Evolutionary conservation across 1,284 basidiomycete genomes (phyloP).

Genomic region (Sutorius eximius): DNA sequence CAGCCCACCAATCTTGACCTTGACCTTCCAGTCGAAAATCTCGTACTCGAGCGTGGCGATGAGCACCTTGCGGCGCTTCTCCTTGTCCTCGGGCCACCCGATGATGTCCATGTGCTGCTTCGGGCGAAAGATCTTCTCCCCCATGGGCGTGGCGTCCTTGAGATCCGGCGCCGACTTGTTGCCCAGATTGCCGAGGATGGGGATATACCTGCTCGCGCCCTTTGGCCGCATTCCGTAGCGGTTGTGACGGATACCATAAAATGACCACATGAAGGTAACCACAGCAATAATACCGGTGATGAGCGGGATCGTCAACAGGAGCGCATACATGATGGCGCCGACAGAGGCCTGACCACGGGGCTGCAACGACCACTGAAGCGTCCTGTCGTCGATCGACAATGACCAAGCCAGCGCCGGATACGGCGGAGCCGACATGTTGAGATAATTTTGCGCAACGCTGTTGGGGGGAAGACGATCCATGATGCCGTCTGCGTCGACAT

Average conservation of each 20-base stretch:
- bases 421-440: constrained; percentile 86
- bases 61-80: constrained; percentile 85
- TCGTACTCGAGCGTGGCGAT: constrained; percentile 93
- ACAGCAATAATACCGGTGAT: constrained; percentile 83
- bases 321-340: constrained; percentile 81
- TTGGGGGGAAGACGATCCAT: constrained; percentile 90
- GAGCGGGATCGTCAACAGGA: constrained; percentile 78
- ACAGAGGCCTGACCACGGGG: constrained; percentile 81
- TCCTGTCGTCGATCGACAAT: constrained; percentile 73
- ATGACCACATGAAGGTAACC: constrained; percentile 88
- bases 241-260: constrained; percentile 94
- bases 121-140: constrained; percentile 65
- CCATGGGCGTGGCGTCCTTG: constrained; percentile 52
- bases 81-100: constrained; percentile 90
- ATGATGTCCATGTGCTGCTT: constrained; percentile 67
- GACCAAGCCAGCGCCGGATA: constrained; percentile 83
- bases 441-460: constrained; percentile 78
- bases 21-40: constrained; percentile 93
- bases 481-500: constrained; percentile 81
- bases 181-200: constrained; percentile 64
- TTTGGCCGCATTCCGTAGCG: constrained; percentile 80
- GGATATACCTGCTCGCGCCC: constrained; percentile 70
- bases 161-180: constrained; percentile 67
- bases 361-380: constrained; percentile 72
- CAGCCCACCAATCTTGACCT: constrained; percentile 94